Conservation (phyloP, 2,329 filamentous ascomycete species). For the Hyphodiscus sp. region DNA sequence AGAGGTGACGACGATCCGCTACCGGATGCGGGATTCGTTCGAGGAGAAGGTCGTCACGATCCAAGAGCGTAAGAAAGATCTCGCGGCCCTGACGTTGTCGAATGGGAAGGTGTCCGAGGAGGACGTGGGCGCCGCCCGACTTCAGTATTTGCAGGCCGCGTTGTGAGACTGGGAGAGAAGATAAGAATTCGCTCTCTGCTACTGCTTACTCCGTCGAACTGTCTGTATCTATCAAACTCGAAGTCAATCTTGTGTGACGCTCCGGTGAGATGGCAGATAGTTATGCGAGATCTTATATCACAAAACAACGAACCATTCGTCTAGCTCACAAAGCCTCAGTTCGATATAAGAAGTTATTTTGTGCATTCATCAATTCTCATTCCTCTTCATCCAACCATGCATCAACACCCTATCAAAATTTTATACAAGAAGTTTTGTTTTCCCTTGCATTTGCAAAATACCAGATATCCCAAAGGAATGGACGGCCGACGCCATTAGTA, state of each 20-base stretch:
- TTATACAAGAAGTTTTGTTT: constrained; percentile 16
- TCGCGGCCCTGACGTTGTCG: background rate
- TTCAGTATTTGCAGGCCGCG: background rate
- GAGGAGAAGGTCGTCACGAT: constrained; percentile 17
- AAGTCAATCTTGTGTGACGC: no score
- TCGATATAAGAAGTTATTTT: no score
- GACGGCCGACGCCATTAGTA: constrained; percentile 25
- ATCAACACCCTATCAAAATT: constrained; percentile 1
- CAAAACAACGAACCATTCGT: no score
- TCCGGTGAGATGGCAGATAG: no score
- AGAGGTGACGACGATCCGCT: constrained; percentile 22
- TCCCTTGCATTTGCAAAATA: background rate
- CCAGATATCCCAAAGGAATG: constrained; percentile 15
- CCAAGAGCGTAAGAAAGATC: constrained; percentile 15
- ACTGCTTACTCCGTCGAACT: no score
- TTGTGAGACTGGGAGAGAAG: background rate
- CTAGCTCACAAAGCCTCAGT: no score
- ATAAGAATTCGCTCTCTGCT: no score
- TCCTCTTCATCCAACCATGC: background rate
- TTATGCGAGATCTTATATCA: no score
- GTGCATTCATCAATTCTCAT: no score
- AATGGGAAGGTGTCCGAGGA: constrained; percentile 22
- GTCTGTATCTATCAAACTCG: no score
- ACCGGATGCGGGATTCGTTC: background rate
- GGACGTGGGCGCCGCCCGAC: background rate